Evolutionary conservation across 768 basidiomycete species (phyloP).

Genomic region (Lanmaoa rubissima): DNA sequence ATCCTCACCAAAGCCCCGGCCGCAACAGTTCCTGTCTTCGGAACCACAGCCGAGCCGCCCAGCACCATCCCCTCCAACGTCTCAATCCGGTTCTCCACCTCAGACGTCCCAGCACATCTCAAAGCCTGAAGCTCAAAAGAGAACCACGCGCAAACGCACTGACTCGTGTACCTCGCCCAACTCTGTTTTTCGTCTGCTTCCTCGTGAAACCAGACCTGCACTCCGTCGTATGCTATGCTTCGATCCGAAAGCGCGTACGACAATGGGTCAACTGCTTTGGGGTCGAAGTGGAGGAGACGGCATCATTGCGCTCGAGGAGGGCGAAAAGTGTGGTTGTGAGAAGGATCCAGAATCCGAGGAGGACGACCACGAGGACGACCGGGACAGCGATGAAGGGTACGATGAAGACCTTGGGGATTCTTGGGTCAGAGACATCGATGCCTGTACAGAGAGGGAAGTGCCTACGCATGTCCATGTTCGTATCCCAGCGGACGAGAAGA

Average conservation of each 20-base stretch:
- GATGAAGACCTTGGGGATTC: constrained; percentile 82
- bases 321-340: constrained; percentile 66
- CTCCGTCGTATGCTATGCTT: constrained; percentile 93
- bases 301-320: constrained; percentile 47
- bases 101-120: constrained; percentile 21
- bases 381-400: constrained; percentile 34
- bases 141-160: constrained; percentile 18
- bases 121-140: constrained; percentile 47
- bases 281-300: constrained; percentile 74
- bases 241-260: constrained; percentile 86
- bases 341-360: constrained; percentile 28
- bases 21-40: constrained; percentile 15
- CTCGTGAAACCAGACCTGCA: constrained; percentile 86
- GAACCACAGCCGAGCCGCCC: constrained; percentile 26
- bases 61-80: constrained; percentile 20
- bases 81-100: constrained; percentile 10
- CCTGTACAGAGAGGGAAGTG: constrained; percentile 55
- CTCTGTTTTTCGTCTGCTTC: constrained; percentile 93
- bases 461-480: constrained; percentile 71
- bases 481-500: constrained; percentile 71
- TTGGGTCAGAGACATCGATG: constrained; percentile 76
- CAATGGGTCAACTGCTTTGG: constrained; percentile 86
- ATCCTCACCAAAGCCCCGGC: constrained; percentile 2
- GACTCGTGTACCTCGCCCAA: constrained; percentile 45
- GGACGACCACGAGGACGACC: constrained; percentile 32